Evolutionary conservation across 2,329 filamentous ascomycete genomes (phyloP).

Genomic region (Helotiales sp.): DNA sequence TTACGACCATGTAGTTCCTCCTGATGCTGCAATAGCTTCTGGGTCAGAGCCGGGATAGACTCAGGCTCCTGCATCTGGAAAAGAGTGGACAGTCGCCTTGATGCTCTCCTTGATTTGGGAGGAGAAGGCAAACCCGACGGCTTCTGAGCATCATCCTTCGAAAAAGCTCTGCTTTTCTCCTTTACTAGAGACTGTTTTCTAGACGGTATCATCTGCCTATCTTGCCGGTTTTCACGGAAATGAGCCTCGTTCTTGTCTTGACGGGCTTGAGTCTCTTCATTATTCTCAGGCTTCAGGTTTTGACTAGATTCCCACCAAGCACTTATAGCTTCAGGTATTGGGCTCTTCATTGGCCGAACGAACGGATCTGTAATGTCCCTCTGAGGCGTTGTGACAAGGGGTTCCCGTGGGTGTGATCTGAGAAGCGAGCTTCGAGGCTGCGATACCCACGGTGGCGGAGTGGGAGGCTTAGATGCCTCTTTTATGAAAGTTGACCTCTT

Average conservation of each 20-base stretch:
- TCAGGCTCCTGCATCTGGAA: slow-evolving; percentile 9
- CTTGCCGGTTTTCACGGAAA: neutral
- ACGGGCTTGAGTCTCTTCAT: neutral
- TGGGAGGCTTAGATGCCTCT: slow-evolving; percentile 1
- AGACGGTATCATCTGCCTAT: neutral
- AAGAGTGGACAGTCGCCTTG: slow-evolving; percentile 8
- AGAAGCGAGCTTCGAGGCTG: neutral
- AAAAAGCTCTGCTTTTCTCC: neutral
- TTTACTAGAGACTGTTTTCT: neutral
- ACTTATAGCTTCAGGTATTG: neutral
- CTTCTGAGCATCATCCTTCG: neutral
- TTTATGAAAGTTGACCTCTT: slow-evolving; percentile 5
- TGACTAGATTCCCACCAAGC: neutral
- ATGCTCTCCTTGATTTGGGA: slow-evolving; percentile 7
- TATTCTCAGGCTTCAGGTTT: neutral
- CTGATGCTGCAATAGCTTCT: slow-evolving; percentile 17
- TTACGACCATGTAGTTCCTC: slow-evolving; percentile 15
- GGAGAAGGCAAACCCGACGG: slow-evolving; percentile 8
- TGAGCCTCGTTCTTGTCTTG: neutral
- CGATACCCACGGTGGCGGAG: slow-evolving; percentile 1
- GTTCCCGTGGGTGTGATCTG: neutral
- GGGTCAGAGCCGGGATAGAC: slow-evolving; percentile 11
- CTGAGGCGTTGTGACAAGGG: neutral
- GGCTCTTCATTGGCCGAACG: neutral
- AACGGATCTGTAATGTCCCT: neutral